phyloP scores from a whole-genome alignment of 257 asterid species.

The Fraxinus americana region DNA sequence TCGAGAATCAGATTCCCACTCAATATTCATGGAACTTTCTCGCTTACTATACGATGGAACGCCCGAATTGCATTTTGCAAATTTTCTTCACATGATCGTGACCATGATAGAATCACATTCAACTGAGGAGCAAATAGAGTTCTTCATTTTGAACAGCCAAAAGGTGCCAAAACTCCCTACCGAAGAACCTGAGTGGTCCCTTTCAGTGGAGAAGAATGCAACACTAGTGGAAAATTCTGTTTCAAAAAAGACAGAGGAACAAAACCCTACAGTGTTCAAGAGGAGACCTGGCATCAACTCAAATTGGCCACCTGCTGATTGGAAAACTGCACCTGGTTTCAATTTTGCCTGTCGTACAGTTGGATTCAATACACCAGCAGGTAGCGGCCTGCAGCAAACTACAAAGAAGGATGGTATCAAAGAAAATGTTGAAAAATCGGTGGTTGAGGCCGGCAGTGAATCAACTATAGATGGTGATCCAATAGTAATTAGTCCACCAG shows the following conservation, averaged over 20 bases:
- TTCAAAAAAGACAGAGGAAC: constrained; percentile 34
- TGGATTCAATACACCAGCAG: constrained; percentile 30
- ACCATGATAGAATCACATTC: constrained; percentile 87
- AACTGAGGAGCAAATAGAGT: constrained; percentile 75
- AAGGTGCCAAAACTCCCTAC: constrained; percentile 71
- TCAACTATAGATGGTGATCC: constrained; percentile 33
- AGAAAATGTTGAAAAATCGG: constrained; percentile 23
- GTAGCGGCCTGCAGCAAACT: constrained; percentile 27
- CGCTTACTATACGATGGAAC: constrained; percentile 54
- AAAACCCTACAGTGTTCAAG: constrained; percentile 29
- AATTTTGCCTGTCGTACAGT: constrained; percentile 20
- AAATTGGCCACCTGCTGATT: constrained; percentile 76
- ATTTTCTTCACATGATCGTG: constrained; percentile 88
- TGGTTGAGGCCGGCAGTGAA: constrained; percentile 33
- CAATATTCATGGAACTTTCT: constrained; percentile 77
- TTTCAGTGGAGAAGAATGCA: constrained; percentile 42
- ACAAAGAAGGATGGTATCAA: constrained; percentile 27
- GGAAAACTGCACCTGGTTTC: constrained; percentile 78
- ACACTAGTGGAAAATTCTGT: constrained; percentile 9
- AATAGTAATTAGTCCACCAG: constrained; percentile 21
- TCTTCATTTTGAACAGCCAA: constrained; percentile 78
- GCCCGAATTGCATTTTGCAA: constrained; percentile 78
- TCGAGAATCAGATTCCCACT: constrained; percentile 65
- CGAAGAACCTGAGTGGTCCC: constrained; percentile 71
- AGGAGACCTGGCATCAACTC: constrained; percentile 40